phyloP scores from a whole-genome alignment of 768 basidiomycete genomes.

The Rhodotorula diobovata region DNA sequence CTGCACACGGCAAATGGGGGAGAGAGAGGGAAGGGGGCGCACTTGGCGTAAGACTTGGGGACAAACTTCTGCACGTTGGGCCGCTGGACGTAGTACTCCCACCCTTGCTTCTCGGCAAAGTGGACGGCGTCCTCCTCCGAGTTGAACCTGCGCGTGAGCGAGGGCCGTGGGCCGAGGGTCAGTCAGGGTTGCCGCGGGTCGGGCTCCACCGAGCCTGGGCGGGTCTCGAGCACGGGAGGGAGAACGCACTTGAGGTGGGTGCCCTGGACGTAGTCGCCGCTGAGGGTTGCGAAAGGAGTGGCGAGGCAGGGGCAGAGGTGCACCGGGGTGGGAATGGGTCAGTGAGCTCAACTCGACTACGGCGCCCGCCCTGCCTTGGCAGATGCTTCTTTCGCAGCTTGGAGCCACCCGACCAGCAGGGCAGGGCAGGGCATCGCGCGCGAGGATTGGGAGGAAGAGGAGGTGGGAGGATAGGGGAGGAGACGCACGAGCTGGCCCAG shows the following conservation, averaged over 20 bases:
- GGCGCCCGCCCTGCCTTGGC: no score
- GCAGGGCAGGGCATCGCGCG: no score
- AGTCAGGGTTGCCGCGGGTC: no score
- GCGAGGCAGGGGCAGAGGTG: no score
- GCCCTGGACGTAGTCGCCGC: conserved; percentile 39
- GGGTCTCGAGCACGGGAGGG: no score
- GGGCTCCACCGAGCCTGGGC: no score
- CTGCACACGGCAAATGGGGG: not conserved
- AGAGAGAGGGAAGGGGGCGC: conserved; percentile 3
- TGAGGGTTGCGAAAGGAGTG: not conserved
- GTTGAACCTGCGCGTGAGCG: conserved; percentile 59
- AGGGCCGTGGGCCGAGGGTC: no score
- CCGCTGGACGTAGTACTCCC: conserved; percentile 62
- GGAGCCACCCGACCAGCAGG: no score
- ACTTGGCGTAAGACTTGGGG: conserved; percentile 49
- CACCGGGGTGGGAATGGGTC: not conserved
- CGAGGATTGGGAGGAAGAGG: not conserved
- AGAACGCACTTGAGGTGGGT: conserved; percentile 30
- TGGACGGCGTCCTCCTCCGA: conserved; percentile 2
- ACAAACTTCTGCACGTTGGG: conserved; percentile 46
- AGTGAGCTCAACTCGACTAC: not conserved
- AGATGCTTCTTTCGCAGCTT: no score
- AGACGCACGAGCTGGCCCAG: conserved; percentile 81
- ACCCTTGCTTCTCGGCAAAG: conserved; percentile 84
- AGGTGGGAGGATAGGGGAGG: no score